Percentiles rank a stretch among this genome's conserved stretches.
Evolutionary conservation across 768 basidiomycete species (phyloP).

Genomic region (Terana coerulea): DNA sequence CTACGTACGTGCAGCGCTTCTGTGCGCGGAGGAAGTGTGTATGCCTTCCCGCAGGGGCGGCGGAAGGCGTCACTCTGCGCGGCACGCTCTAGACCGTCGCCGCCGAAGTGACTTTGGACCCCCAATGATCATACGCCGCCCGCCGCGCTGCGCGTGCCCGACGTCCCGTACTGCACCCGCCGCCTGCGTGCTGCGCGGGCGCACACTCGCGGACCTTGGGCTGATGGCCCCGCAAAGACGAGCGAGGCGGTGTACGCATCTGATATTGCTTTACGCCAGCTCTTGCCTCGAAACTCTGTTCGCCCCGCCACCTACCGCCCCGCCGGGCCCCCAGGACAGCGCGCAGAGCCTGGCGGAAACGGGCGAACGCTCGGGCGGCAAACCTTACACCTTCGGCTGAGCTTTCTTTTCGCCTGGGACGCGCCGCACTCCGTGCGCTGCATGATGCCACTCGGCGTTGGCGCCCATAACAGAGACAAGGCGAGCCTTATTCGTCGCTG

Average conservation of each 20-base stretch:
- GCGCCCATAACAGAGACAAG: conserved; percentile 7
- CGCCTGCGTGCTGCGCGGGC: not conserved
- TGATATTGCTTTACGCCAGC: not conserved
- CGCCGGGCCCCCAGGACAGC: not conserved
- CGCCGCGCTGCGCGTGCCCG: not conserved
- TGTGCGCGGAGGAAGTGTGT: not conserved
- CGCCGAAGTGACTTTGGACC: conserved; percentile 2
- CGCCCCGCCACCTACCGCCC: not conserved
- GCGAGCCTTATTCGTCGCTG: conserved; percentile 1
- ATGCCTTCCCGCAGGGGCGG: conserved; percentile 5
- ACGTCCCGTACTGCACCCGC: conserved; percentile 4
- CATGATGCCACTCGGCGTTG: not conserved
- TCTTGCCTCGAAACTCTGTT: not conserved
- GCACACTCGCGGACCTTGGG: not conserved
- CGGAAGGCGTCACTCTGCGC: not conserved
- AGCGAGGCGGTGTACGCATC: not conserved
- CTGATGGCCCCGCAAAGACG: not conserved
- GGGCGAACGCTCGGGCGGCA: conserved; percentile 1
- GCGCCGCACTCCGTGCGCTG: not conserved
- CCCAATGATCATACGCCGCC: conserved; percentile 2
- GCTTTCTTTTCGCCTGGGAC: not conserved
- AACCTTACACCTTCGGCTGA: not conserved
- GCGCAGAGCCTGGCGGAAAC: not conserved
- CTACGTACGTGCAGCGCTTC: not conserved
- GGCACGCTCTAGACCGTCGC: not conserved